Evolutionary conservation across 306 rosid species (phyloP).

Genomic region (Chamaecrista fasciculata): DNA sequence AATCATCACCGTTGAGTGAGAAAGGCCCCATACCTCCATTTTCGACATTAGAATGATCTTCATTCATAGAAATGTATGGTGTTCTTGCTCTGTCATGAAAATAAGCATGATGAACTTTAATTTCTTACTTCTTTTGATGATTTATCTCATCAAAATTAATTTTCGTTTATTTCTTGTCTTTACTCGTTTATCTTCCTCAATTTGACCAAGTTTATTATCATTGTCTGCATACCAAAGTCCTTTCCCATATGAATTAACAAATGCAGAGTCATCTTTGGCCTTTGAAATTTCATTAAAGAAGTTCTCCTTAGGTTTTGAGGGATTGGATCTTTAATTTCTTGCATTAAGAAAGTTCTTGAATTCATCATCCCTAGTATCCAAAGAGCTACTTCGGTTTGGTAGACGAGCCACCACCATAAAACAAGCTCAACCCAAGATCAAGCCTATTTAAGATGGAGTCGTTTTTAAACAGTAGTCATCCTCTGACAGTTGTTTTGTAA

Average conservation of each 20-base stretch:
- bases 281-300: conserved; percentile 79
- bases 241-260: conserved; percentile 61
- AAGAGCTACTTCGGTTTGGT: conserved; percentile 65
- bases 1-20: conserved; percentile 49
- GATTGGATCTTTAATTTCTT: conserved; percentile 48
- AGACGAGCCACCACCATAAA: conserved; percentile 76
- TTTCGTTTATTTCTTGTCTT: conserved; percentile 63
- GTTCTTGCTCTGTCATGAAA: conserved; percentile 63
- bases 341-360: conserved; percentile 59
- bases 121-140: conserved; percentile 63
- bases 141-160: conserved; percentile 54
- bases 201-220: conserved; percentile 47
- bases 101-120: conserved; percentile 55
- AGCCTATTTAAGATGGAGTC: conserved; percentile 47
- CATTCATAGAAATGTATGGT: conserved; percentile 60
- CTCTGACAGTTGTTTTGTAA: conserved; percentile 23
- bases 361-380: conserved; percentile 58
- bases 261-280: conserved; percentile 51
- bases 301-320: conserved; percentile 63
- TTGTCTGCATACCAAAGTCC: conserved; percentile 57
- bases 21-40: conserved; percentile 74
- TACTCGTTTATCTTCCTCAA: conserved; percentile 59
- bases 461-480: conserved; percentile 7
- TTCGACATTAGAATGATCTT: conserved; percentile 83
- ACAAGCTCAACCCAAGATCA: conserved; percentile 90